These are phyloP conservation scores for Didymella pomorum DNA, from an alignment of 2,329 filamentous ascomycete species.

Conservation along the genomic window DNA sequence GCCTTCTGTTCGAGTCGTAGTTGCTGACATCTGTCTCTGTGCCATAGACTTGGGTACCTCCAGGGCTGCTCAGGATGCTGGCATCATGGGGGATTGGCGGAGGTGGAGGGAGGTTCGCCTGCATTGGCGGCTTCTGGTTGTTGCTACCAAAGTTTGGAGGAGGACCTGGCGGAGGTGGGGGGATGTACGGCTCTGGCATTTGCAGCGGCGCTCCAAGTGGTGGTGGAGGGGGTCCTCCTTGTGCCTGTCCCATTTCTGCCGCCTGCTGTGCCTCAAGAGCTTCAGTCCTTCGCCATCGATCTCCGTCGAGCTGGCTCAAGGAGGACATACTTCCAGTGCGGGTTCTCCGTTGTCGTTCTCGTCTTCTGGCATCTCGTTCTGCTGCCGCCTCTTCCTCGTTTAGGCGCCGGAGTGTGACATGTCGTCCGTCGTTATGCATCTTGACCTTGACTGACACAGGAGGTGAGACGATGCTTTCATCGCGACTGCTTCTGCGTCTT, in stretches of 20 bases:
- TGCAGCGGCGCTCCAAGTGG: constrained; percentile 35
- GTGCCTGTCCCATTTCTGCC: constrained; percentile 38
- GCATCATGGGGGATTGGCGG: constrained; percentile 45
- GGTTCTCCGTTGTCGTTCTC: constrained; percentile 54
- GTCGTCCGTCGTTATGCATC: constrained; percentile 69
- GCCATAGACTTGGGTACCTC: constrained; percentile 45
- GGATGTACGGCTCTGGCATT: constrained; percentile 43
- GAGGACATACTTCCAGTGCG: constrained; percentile 53
- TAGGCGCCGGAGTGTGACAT: constrained; percentile 68
- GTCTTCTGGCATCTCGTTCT: constrained; percentile 63
- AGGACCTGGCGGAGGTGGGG: constrained; percentile 44
- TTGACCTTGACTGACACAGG: constrained; percentile 71
- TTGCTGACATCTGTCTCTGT: constrained; percentile 52
- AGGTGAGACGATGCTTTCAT: constrained; percentile 61
- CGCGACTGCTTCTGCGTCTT: constrained; percentile 45
- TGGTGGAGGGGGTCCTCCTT: constrained; percentile 19
- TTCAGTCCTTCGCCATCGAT: constrained; percentile 52
- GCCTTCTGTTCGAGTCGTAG: constrained; percentile 51
- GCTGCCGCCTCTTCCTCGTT: constrained; percentile 70
- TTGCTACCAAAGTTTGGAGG: constrained; percentile 30
- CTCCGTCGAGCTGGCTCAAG: constrained; percentile 46
- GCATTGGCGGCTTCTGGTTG: constrained; percentile 16
- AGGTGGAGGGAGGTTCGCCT: constrained; percentile 41
- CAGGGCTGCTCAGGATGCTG: constrained; percentile 49
- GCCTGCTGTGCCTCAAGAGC: constrained; percentile 48